A percentile compares a stretch with the other conserved stretches of the same genome.
phyloP scores from a whole-genome alignment of 139 green algal genomes.

The Mesotaenium endlicherianum region DNA sequence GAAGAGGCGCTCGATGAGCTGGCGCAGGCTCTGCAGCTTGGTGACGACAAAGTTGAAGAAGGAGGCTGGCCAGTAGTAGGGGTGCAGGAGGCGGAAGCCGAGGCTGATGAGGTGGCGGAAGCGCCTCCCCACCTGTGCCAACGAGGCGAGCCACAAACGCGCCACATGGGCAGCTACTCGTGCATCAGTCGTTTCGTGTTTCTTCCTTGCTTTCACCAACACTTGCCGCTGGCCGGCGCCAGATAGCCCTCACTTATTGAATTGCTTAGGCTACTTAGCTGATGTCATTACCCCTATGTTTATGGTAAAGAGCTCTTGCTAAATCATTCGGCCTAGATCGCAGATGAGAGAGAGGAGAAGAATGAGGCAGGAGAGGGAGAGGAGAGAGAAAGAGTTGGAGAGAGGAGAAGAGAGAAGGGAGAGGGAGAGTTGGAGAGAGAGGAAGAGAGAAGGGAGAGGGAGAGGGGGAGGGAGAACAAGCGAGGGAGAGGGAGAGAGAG shows the following conservation, averaged over 20 bases:
- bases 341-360: no score
- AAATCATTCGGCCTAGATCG: no score
- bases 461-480: constrained; percentile 8
- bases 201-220: no score
- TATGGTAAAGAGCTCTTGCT: no score
- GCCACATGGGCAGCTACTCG: no score
- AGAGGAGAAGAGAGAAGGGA: constrained; percentile 15
- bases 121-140: constrained; percentile 36
- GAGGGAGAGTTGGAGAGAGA: constrained; percentile 3
- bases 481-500: constrained; percentile 16
- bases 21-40: not conserved
- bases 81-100: constrained; percentile 41
- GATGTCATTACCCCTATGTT: no score
- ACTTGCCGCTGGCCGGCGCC: no score
- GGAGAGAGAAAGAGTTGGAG: not conserved
- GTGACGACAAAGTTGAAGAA: constrained; percentile 41
- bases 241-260: no score
- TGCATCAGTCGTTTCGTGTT: no score
- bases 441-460: constrained; percentile 15
- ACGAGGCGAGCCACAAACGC: no score
- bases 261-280: no score
- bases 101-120: constrained; percentile 49
- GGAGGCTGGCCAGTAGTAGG: constrained; percentile 46
- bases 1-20: no score
- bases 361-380: constrained; percentile 5